phyloP scores from a whole-genome alignment of 2,329 filamentous ascomycete species.

The Penicillium palitans region DNA sequence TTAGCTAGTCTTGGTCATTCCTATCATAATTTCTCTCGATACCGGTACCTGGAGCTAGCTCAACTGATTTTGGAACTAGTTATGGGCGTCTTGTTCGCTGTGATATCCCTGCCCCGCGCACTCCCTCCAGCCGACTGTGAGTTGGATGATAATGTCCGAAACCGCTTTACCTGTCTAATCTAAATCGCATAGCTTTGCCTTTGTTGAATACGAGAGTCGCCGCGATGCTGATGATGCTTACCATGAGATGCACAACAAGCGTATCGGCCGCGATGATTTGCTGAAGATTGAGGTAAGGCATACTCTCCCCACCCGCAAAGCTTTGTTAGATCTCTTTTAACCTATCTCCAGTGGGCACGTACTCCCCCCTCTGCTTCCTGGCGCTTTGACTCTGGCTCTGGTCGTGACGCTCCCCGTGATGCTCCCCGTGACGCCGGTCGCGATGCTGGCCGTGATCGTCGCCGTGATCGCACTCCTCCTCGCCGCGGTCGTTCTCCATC shows the following conservation, averaged over 20 bases:
- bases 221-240: constrained; percentile 98
- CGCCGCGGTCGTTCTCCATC: constrained; percentile 66
- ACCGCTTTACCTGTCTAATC: constrained; percentile 5
- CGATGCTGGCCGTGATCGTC: constrained; percentile 77
- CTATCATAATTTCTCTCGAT: constrained; percentile 16
- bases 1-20: constrained; percentile 15
- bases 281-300: constrained; percentile 93
- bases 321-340: constrained; percentile 19
- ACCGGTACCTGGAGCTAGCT: not conserved
- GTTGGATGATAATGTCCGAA: constrained; percentile 46
- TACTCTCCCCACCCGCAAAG: not conserved
- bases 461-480: constrained; percentile 70
- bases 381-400: constrained; percentile 91
- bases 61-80: constrained; percentile 57
- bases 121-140: constrained; percentile 91
- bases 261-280: constrained; percentile 89
- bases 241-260: constrained; percentile 99
- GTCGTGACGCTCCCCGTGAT: constrained; percentile 57
- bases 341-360: constrained; percentile 78
- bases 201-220: constrained; percentile 98
- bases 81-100: constrained; percentile 97
- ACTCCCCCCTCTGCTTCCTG: constrained; percentile 97
- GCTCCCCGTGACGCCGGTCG: constrained; percentile 9
- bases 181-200: constrained; percentile 69
- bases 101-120: constrained; percentile 94